Conservation (phyloP, 2,329 filamentous ascomycete species). For the Pezicula rhizophila region DNA sequence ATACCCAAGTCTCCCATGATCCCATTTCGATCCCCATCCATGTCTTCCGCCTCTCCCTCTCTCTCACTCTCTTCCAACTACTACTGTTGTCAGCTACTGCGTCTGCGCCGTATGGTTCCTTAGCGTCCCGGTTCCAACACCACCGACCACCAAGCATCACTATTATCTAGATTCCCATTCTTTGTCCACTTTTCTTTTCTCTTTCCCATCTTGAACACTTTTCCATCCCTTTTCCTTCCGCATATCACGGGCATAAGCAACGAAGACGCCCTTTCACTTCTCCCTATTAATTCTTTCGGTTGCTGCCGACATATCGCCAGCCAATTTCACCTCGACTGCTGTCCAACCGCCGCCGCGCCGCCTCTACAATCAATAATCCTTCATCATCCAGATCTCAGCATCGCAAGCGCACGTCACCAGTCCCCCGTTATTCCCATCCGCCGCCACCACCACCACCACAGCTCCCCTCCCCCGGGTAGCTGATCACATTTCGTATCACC, state of each 20-base stretch:
- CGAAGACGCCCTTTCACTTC: slow-evolving; percentile 4
- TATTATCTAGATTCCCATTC: slow-evolving; percentile 1
- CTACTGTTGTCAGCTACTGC: too few relatives aligned
- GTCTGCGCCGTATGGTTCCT: too few relatives aligned
- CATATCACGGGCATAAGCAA: slow-evolving; percentile 4
- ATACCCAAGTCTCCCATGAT: too few relatives aligned
- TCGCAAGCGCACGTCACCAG: not conserved
- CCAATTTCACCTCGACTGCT: not conserved
- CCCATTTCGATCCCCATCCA: too few relatives aligned
- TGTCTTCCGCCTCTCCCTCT: too few relatives aligned
- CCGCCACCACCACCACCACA: not conserved
- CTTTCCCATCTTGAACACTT: not conserved
- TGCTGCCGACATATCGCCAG: not conserved
- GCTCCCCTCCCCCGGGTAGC: not conserved
- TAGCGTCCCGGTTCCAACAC: too few relatives aligned
- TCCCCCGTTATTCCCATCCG: not conserved
- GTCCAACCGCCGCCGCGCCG: not conserved
- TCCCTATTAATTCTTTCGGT: not conserved
- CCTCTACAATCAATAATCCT: not conserved
- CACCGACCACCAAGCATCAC: not conserved
- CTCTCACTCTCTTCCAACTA: too few relatives aligned
- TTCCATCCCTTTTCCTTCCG: not conserved
- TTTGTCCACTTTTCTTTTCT: not conserved
- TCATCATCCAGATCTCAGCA: not conserved
- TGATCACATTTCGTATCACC: not conserved